Base-by-base conservation (phyloP, 495 filamentous ascomycete genomes). In the Annulohypoxylon nitens region DNA sequence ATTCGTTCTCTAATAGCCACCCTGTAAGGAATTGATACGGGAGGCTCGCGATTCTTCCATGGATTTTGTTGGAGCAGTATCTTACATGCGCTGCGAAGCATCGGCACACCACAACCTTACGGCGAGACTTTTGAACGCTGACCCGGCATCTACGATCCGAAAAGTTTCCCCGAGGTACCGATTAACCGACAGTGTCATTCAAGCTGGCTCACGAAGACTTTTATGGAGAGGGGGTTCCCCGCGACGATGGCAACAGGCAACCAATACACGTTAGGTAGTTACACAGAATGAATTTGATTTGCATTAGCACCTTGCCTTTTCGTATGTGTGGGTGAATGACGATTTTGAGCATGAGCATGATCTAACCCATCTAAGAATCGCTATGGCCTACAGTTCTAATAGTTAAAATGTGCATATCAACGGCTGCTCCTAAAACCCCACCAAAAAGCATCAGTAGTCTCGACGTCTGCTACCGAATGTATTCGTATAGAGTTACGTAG, bases 191-290 rank as follows among this genome's bases (percentile, higher is more conserved):
- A 63, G 67, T 61, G 41, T 62, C 16, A 41, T 14, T 39, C 30
- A 23, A 26, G 36, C 36, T 36, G 37, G 63, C 43, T 60, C 61
- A 34, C 20, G 55, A 55, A 48, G 58, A 12, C 39, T 73, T n/a
- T 26, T 43, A 47, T 36, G 65, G 34, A 69, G 47, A 58, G 51
- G 61, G 58, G 59, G 47, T 45, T 61, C 41, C 53, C 33, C 70
- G 51, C 50, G 69, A 70, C 65, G 63, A 71, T 64, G 68, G 61
- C 57, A 75, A 60, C 43, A 77, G 61, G 59, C 64, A 78, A 54
- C 55, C 64, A 73, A 72, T 77, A 79, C 73, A 77, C 70, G 75
- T 63, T 79, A 79, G 70, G 75, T 79, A 79, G 70, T 75, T 75
- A 75, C 57, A 77, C 68, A 70, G 65, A 70, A 77, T 74, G 71